phyloP scores from a whole-genome alignment of 805 yeast genomes.

The Kluyveromyces aestuarii region DNA sequence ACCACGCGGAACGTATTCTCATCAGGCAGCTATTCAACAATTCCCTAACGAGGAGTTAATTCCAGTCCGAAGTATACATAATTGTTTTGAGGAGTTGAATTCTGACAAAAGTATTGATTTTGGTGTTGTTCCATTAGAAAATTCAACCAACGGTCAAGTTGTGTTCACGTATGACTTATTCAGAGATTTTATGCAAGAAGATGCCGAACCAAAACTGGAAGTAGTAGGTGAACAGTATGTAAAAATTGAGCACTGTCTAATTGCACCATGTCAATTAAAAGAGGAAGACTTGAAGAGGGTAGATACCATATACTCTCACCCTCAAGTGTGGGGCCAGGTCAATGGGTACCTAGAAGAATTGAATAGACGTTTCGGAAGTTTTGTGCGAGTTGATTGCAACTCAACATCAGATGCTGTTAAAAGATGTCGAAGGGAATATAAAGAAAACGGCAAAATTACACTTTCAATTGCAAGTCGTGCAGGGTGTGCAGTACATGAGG shows the following conservation, averaged over 20 bases:
- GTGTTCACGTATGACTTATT: constrained; percentile 75
- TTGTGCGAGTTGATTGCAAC: constrained; percentile 51
- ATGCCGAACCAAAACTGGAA: constrained; percentile 32
- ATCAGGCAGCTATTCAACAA: constrained; percentile 63
- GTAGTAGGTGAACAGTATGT: constrained; percentile 78
- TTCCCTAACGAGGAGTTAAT: constrained; percentile 32
- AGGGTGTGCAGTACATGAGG: constrained; percentile 52
- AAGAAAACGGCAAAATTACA: constrained; percentile 29
- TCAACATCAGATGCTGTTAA: constrained; percentile 87
- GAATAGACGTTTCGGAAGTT: constrained; percentile 26
- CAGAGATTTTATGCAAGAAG: constrained; percentile 44
- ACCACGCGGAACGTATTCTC: constrained; percentile 89
- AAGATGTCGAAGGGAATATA: constrained; percentile 35
- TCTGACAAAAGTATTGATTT: constrained; percentile 41
- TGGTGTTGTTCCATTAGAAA: constrained; percentile 84
- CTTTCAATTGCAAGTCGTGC: constrained; percentile 69
- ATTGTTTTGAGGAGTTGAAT: constrained; percentile 53
- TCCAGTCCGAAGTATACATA: constrained; percentile 34
- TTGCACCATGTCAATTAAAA: constrained; percentile 34
- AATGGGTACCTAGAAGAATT: constrained; percentile 41
- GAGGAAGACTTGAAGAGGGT: constrained; percentile 35
- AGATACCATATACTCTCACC: constrained; percentile 71
- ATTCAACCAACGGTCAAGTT: constrained; percentile 93
- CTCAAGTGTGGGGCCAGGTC: constrained; percentile 97
- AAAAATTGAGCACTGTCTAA: constrained; percentile 66